Base-by-base conservation (phyloP, 148 eudicot genomes). In the Camellia granthamiana region DNA sequence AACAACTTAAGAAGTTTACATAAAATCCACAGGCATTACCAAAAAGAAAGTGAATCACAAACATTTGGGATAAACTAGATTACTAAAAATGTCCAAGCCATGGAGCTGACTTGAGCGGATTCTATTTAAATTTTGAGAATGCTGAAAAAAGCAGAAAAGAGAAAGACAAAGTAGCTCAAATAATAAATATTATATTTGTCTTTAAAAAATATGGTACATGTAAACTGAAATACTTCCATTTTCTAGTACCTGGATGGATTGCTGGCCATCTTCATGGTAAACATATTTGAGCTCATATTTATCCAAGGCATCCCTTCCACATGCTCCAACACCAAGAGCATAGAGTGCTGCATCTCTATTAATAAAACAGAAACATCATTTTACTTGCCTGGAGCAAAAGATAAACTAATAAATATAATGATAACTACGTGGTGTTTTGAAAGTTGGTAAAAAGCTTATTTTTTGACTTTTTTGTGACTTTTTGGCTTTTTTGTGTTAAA, bases 311-410 rank as follows among this genome's bases (percentile, higher is more conserved):
- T 96, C 89, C 71, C 78, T 91, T 46, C 91, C 91, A 71, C 99
- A 96, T 74, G 95, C 98, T 75, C 99, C 99, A 54, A 96, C 80
- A 41, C 99, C 99, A 62, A 96, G 91, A 7, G 98, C 98, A 85
- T 96, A 96, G 4, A 96, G 68, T 18, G 95, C 97, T 66, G 82
- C 95, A 85, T 96, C 99, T 87, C 99, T 95, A 85, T 78, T 72
- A 66, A 72, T 3, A 76, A 30, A 76, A 54, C 15, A 42, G 38
- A 69, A 49, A 54, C 58, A 64, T 41, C 63, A 74, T 74, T 43
- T 6, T 51, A 21, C 52, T 69, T 66, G 80, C 30, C 14, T 8
- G 12, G 61, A 67, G 46, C 21, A 70, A 69, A 58, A 6, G 2
- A 69, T 58, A 59, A 59, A 70, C 23, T 9, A 58, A 46, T 11